Base-by-base conservation (phyloP, 2,329 filamentous ascomycete species). In the Rutstroemia sp. region DNA sequence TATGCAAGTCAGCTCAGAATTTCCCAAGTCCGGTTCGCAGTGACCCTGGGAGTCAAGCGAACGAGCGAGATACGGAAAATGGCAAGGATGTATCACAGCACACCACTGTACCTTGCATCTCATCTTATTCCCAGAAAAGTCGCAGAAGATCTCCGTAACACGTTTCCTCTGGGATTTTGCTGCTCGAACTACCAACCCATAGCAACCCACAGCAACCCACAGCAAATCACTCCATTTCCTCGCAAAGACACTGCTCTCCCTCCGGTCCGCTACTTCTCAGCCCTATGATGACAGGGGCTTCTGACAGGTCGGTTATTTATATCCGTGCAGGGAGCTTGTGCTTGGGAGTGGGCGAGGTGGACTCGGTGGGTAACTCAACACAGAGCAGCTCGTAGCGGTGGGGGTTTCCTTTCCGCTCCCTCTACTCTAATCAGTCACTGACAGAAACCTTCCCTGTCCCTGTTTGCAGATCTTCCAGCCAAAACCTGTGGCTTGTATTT, bases 291-390 rank as follows among this genome's bases (percentile, higher is more conserved):
- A 46, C 53, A 55, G 47, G 47, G 53, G 34, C n/a, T 6, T 5
- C 16, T 55, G 52, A 37, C 46, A 50, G 25, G 38, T 55, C 52
- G 46, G 38, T 27, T 55, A 55, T 55, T 55, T 55, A 55, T 55
- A 55, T 51, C 53, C 53, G 34, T 37, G 16, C 16, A 27, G 38
- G 25, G 34, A 21, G 19, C 17, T 44, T 17, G 41, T 25, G 45
- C 25, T 50, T 44, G 37, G 23, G 39, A 14, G 3, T 23, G 48
- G 8, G 17, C 12, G 4, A n/a, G 19, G 19, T 19, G n/a, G n/a
- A n/a, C n/a, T n/a, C n/a, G n/a, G n/a, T n/a, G 19, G 23, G 23
- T 23, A 23, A 5, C 23, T 23, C 23, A 5, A 23, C 23, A 23
- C 23, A 23, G 23, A 23, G 23, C 23, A 23, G 23, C 5, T 23